phyloP scores from a whole-genome alignment of 176 grass and related monocot species.

The Tuctoria greenei region DNA sequence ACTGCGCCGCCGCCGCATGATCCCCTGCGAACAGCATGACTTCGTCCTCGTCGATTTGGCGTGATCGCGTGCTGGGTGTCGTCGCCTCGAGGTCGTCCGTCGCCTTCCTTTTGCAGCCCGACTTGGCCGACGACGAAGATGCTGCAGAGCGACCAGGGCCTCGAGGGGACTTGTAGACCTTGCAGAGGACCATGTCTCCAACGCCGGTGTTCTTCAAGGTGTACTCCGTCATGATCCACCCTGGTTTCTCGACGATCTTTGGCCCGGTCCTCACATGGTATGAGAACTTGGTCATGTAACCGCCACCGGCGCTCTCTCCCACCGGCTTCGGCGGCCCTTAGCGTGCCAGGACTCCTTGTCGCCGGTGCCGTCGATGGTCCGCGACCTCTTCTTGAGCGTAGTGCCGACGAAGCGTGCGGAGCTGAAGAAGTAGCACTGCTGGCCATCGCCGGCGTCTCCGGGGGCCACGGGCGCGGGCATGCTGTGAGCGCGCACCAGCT shows the following conservation, averaged over 20 bases:
- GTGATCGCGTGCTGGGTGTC: background rate
- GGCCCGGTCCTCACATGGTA: background rate
- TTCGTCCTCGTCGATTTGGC: background rate
- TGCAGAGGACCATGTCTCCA: background rate
- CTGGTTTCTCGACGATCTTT: background rate
- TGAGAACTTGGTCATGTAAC: background rate
- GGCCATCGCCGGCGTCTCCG: background rate
- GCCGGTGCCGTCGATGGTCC: background rate
- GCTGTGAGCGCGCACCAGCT: background rate
- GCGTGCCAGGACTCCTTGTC: background rate
- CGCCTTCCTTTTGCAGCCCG: background rate
- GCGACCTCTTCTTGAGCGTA: background rate
- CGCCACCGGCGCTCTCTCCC: background rate
- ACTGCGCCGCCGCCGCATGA: background rate
- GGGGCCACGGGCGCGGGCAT: background rate
- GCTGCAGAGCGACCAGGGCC: background rate
- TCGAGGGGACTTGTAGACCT: background rate
- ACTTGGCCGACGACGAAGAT: background rate
- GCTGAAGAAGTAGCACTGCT: background rate
- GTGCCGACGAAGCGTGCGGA: background rate
- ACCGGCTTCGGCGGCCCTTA: background rate
- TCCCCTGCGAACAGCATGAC: background rate
- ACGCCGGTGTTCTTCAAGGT: background rate
- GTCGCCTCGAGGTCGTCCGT: background rate
- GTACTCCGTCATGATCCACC: background rate